These are phyloP conservation scores for Teratosphaeriaceae sp. DNA, from an alignment of 2,329 filamentous ascomycete genomes.

Conservation along the genomic window DNA sequence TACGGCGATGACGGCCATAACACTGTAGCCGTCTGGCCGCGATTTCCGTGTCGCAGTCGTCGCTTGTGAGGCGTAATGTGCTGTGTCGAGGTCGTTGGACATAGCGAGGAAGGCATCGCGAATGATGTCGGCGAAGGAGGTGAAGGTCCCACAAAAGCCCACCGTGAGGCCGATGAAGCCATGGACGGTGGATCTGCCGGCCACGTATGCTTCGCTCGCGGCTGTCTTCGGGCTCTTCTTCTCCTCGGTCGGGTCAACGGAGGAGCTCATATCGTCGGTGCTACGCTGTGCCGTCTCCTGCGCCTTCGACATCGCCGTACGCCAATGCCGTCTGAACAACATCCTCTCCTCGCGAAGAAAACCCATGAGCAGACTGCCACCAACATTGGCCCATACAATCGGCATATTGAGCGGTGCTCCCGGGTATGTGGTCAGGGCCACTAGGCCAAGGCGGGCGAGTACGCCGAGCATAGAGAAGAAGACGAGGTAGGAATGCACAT, in stretches of 20 bases:
- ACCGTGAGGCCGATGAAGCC: conserved; percentile 73
- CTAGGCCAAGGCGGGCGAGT: conserved; percentile 68
- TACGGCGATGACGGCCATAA: conserved; percentile 70
- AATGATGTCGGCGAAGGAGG: conserved; percentile 79
- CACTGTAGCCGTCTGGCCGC: conserved; percentile 66
- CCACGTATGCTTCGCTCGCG: conserved; percentile 9
- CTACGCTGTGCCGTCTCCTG: conserved; percentile 32
- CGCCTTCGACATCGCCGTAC: conserved; percentile 16
- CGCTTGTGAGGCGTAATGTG: conserved; percentile 26
- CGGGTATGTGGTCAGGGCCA: conserved; percentile 68
- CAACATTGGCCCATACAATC: conserved; percentile 77
- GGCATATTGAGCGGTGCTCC: conserved; percentile 64
- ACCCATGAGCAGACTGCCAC: conserved; percentile 71
- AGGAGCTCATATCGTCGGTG: conserved; percentile 61
- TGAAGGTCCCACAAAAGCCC: conserved; percentile 80
- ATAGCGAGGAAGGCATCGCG: conserved; percentile 72
- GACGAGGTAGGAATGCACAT: conserved; percentile 70
- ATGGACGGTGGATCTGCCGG: conserved; percentile 71
- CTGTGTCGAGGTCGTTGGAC: conserved; percentile 58
- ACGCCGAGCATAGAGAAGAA: conserved; percentile 81
- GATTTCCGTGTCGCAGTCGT: conserved; percentile 27
- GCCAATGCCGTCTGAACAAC: conserved; percentile 63
- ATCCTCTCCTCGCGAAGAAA: conserved; percentile 70
- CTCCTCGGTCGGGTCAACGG: no score
- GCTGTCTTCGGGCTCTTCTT: conserved; percentile 21